A percentile compares a stretch with the other conserved stretches of the same genome.
Evolutionary conservation across 1,284 basidiomycete genomes (phyloP).

Genomic region (Leccinum pallidistipes): DNA sequence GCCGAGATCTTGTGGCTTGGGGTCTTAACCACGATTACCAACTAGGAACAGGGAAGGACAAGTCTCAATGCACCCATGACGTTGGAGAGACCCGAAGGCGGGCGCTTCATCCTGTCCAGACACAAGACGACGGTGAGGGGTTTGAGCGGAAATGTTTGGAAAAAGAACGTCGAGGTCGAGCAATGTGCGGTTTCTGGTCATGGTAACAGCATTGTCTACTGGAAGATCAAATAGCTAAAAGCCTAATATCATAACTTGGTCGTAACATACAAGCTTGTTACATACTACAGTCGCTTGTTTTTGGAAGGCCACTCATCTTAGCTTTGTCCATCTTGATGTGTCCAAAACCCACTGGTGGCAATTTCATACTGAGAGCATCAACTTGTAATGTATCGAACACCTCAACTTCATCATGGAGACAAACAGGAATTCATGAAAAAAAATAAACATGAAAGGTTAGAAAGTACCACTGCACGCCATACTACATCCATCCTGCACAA

Average conservation of each 20-base stretch:
- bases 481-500: not conserved
- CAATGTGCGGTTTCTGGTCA: conserved; percentile 66
- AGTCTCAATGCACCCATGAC: conserved; percentile 70
- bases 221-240: conserved; percentile 56
- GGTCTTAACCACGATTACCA: conserved; percentile 76
- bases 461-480: not conserved
- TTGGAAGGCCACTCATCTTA: not conserved
- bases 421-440: not conserved
- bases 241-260: conserved; percentile 9
- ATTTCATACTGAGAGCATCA: not conserved
- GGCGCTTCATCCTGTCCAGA: conserved; percentile 56
- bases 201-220: conserved; percentile 71
- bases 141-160: conserved; percentile 65
- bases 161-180: conserved; percentile 64
- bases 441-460: not conserved
- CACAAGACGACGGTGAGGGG: conserved; percentile 62
- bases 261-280: not conserved
- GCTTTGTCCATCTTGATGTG: not conserved
- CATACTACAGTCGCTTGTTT: not conserved
- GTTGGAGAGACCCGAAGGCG: conserved; percentile 51
- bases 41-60: conserved; percentile 82
- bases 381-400: not conserved
- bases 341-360: not conserved
- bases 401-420: not conserved
- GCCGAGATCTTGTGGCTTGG: conserved; percentile 67